Evolutionary conservation across 768 basidiomycete species (phyloP).

Genomic region (Russula emetica): DNA sequence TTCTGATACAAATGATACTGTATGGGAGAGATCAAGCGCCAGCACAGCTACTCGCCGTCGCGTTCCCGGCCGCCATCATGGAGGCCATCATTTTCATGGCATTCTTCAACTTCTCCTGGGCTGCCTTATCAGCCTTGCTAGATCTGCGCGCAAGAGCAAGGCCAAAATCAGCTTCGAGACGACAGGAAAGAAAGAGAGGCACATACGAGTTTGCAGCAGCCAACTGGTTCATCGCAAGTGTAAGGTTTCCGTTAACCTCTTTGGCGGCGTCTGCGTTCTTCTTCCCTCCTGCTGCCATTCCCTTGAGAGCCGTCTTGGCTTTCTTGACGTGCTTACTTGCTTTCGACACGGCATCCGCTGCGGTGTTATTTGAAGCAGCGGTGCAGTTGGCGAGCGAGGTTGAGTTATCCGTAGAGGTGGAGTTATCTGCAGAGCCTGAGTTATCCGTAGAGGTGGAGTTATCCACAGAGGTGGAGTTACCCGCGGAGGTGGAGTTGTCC

Average conservation of each 20-base stretch:
- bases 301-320: background rate
- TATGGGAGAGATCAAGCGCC: constrained; percentile 4
- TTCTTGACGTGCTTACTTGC: background rate
- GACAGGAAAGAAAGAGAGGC: background rate
- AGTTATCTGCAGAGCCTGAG: background rate
- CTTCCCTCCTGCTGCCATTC: background rate
- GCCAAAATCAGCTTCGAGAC: background rate
- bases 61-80: background rate
- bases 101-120: background rate
- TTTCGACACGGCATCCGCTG: background rate
- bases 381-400: background rate
- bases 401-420: background rate
- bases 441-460: background rate
- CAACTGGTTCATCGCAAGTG: background rate
- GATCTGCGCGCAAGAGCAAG: background rate
- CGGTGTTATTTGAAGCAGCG: background rate
- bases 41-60: background rate
- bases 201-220: constrained; percentile 1
- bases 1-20: background rate
- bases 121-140: background rate
- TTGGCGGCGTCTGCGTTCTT: background rate
- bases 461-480: background rate
- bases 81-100: background rate
- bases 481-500: background rate
- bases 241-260: constrained; percentile 10